Evolutionary conservation across 345 rosid genomes (phyloP).

Genomic region (Barbarea vulgaris): DNA sequence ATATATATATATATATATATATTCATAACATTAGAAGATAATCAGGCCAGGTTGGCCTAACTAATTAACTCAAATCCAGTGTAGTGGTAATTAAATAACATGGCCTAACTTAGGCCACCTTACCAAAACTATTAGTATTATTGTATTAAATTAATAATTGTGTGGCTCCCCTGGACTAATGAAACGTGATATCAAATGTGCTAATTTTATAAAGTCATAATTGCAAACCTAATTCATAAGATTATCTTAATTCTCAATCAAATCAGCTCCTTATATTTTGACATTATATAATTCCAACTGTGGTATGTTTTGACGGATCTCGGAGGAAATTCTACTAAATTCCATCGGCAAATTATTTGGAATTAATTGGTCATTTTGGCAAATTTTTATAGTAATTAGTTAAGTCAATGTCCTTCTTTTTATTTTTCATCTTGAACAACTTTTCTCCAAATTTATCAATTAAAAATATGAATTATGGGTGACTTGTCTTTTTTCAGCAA

Average conservation of each 20-base stretch:
- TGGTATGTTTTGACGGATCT: not conserved
- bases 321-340: not conserved
- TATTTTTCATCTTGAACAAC: not conserved
- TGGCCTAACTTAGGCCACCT: constrained; percentile 43
- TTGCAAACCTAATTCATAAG: constrained; percentile 19
- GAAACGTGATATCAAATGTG: constrained; percentile 26
- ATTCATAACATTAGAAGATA: constrained; percentile 5
- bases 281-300: not conserved
- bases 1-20: not conserved
- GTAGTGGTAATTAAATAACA: constrained; percentile 27
- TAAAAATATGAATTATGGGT: not conserved
- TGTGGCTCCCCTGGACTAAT: constrained; percentile 12
- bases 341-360: not conserved
- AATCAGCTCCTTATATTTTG: not conserved
- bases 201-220: too few species aligned
- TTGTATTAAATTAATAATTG: not conserved
- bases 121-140: constrained; percentile 23
- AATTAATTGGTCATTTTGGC: not conserved
- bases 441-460: not conserved
- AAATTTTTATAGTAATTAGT: not conserved
- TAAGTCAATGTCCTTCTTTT: not conserved
- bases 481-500: not conserved
- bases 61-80: constrained; percentile 23
- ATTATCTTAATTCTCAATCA: not conserved
- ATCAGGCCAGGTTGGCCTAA: constrained; percentile 38